Base-by-base conservation (phyloP, 805 yeast species). In the Metschnikowia henanensis region DNA sequence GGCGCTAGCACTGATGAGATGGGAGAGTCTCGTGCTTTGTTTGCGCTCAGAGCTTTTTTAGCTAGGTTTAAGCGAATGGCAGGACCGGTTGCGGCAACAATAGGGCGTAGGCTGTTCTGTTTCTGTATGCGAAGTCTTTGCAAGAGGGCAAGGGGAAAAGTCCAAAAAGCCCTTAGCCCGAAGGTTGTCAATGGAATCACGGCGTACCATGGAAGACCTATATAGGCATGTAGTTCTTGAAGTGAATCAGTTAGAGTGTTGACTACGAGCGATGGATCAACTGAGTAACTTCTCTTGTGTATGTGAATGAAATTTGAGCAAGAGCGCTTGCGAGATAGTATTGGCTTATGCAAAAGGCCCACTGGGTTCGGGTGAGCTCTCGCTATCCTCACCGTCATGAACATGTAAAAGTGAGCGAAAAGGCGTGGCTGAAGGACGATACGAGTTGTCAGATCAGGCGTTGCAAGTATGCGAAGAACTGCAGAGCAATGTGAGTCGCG, bases 171-270 rank as follows among this genome's bases (percentile, higher is more conserved):
- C 51, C 97, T 73, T 17, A 91, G 60, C 0, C 80, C 66, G 19
- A 90, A 59, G 0, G 97, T 87, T 0, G 86, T 66, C 5, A 80
- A 26, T 0, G 97, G 97, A 8, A 91, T 84, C 30, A 89, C 65
- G 0, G 79, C 77, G 73, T 87, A 80, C 97, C 97, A 91, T 3
- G 95, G 89, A 2, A 91, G 55, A 0, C 86, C 85, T 0, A 81
- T 60, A n/a, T 56, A 43, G 7, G 73, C 63, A 61, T 86, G 92
- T 1, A 79, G 38, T 1, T 66, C 47, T 46, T 76, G 78, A 17
- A 83, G 51, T 5, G 68, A 44, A 30, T 66, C 68, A 1, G 75
- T 68, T 44, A 70, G 50, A 3, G 65, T 46, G 15, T 55, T 49
- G 12, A 70, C 63, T 10, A 70, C 32, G 9, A 54, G 42, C n/a